A percentile compares a stretch with the other conserved stretches of the same genome.
Evolutionary conservation across 2,329 filamentous ascomycete genomes (phyloP).

Genomic region (Amauroascus verrucosus): DNA sequence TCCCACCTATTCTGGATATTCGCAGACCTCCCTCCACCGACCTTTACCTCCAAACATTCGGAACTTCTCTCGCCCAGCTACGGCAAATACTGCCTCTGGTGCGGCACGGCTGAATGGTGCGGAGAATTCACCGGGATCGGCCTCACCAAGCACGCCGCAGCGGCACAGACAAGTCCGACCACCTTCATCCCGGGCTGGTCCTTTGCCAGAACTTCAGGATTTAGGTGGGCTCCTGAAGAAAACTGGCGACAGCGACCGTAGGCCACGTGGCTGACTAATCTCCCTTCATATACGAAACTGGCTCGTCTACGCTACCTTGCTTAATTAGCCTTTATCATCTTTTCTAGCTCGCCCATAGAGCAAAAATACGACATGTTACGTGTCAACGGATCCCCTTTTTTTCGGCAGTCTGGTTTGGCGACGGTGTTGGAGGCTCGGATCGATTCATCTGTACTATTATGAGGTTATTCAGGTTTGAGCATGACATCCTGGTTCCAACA

Average conservation of each 20-base stretch:
- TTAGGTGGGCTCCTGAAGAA: constrained; percentile 33
- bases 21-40: constrained; percentile 13
- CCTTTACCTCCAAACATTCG: neutral
- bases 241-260: constrained; percentile 11
- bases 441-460: constrained; percentile 8
- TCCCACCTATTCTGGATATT: constrained; percentile 11
- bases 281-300: neutral
- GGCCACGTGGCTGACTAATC: neutral
- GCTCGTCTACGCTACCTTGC: neutral
- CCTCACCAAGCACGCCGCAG: neutral
- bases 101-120: neutral
- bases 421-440: constrained; percentile 8
- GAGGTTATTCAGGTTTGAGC: neutral
- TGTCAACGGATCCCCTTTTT: constrained; percentile 4
- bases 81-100: neutral
- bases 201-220: constrained; percentile 30
- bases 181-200: neutral
- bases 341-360: neutral
- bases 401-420: constrained; percentile 6
- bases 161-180: neutral
- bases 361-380: constrained; percentile 2
- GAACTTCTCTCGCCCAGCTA: constrained; percentile 16
- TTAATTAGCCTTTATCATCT: neutral
- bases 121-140: neutral
- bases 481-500: neutral